Percentiles rank a stretch among this genome's conserved stretches.
Evolutionary conservation across 1,284 basidiomycete genomes (phyloP).

Genomic region (Inonotus hispidus): DNA sequence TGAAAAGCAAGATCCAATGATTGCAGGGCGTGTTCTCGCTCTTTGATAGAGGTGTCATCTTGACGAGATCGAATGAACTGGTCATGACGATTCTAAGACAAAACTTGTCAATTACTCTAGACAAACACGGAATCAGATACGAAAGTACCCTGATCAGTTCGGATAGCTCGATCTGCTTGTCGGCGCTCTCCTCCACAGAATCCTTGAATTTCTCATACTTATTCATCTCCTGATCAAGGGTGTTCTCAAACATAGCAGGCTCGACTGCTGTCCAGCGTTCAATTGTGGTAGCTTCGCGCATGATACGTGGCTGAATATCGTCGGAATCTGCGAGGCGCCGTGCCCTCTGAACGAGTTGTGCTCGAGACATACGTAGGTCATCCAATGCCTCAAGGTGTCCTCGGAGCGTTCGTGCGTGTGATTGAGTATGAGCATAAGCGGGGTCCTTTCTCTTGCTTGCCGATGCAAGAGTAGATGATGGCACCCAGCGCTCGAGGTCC

Average conservation of each 20-base stretch:
- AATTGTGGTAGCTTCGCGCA: constrained; percentile 60
- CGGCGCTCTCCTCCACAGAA: constrained; percentile 56
- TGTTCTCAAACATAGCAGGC: constrained; percentile 81
- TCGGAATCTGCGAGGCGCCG: constrained; percentile 62
- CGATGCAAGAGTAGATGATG: constrained; percentile 50
- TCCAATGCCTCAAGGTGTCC: constrained; percentile 79
- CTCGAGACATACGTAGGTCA: constrained; percentile 58
- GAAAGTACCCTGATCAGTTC: constrained; percentile 59
- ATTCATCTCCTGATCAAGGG: constrained; percentile 71
- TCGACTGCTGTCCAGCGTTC: constrained; percentile 68
- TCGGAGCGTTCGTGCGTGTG: constrained; percentile 70
- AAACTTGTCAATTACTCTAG: neutral
- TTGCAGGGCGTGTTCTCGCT: constrained; percentile 81
- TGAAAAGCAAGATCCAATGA: constrained; percentile 85
- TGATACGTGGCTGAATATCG: constrained; percentile 69
- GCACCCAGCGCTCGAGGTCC: constrained; percentile 61
- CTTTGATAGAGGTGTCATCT: constrained; percentile 74
- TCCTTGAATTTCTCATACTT: constrained; percentile 77
- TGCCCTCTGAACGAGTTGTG: constrained; percentile 62
- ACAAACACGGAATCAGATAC: neutral
- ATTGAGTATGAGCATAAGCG: constrained; percentile 43
- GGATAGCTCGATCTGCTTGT: constrained; percentile 62
- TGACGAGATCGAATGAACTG: constrained; percentile 74
- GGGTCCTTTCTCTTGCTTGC: constrained; percentile 27
- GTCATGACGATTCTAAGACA: constrained; percentile 64